These are phyloP conservation scores for Fusarium sp. DNA, from an alignment of 2,329 filamentous ascomycete genomes.

Conservation along the genomic window DNA sequence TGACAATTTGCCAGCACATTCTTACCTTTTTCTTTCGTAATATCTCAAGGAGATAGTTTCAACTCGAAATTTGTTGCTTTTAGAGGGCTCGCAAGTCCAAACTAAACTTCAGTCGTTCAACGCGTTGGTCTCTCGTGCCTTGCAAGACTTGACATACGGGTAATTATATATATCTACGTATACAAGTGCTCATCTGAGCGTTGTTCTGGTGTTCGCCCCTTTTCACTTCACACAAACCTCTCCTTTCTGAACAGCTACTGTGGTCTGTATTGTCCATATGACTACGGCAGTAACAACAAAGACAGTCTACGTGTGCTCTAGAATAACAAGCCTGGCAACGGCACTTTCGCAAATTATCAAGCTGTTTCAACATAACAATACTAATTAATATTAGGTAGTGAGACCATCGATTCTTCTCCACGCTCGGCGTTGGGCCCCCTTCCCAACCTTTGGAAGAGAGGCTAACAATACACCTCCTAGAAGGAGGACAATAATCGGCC, in stretches of 20 bases:
- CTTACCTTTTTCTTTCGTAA: neutral
- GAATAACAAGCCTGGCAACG: neutral
- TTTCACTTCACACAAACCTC: conserved; percentile 9
- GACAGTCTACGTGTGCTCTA: neutral
- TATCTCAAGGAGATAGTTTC: neutral
- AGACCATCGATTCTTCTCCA: neutral
- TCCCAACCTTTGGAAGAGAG: neutral
- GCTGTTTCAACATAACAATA: neutral
- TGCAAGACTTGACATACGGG: neutral
- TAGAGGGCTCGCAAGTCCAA: neutral
- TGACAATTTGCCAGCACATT: conserved; percentile 45
- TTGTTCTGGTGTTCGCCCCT: neutral
- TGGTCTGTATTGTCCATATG: neutral
- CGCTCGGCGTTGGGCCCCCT: neutral
- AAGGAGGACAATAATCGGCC: neutral
- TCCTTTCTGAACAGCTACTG: neutral
- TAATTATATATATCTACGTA: neutral
- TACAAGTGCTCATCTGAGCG: neutral
- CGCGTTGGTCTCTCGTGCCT: neutral
- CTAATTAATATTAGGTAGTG: neutral
- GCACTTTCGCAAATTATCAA: neutral
- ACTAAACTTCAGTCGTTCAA: neutral
- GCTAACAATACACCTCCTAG: neutral
- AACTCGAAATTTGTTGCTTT: neutral
- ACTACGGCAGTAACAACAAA: neutral